Evolutionary conservation across 768 basidiomycete genomes (phyloP).

Genomic region (Lactifluus hygrophoroides): DNA sequence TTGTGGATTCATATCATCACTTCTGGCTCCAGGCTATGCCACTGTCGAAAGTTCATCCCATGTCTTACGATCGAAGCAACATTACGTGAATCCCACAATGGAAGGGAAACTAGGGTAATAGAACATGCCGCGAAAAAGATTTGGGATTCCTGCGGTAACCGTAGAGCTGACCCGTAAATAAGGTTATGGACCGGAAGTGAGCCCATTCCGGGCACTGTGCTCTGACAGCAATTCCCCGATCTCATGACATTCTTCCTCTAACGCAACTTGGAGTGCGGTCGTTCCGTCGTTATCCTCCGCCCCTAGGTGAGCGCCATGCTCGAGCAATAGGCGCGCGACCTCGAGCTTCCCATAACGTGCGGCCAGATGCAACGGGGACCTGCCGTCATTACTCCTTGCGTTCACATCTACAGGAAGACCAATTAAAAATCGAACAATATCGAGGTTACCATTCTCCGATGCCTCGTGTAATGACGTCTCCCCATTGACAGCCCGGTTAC

Average conservation of each 20-base stretch:
- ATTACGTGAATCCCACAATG: background rate
- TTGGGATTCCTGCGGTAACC: background rate
- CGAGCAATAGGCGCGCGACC: background rate
- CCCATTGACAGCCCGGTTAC: conserved; percentile 20
- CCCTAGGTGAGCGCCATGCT: no score
- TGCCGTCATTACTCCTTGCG: background rate
- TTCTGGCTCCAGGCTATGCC: no score
- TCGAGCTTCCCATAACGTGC: background rate
- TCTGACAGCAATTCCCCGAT: background rate
- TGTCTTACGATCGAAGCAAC: no score
- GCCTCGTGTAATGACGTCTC: background rate
- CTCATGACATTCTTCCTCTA: background rate
- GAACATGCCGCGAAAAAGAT: background rate
- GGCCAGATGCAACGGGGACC: background rate
- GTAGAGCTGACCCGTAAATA: no score
- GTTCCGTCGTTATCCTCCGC: no score
- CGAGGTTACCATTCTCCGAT: background rate
- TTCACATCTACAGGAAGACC: no score
- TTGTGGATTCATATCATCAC: no score
- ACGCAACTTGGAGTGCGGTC: background rate
- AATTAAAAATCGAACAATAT: background rate
- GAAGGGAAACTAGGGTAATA: background rate
- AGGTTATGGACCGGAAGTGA: no score
- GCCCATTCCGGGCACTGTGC: no score
- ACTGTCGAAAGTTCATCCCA: no score